Percentiles rank a stretch among this genome's conserved stretches.
Conservation (phyloP, 305 asterid species). For the Solanum hybrid region DNA sequence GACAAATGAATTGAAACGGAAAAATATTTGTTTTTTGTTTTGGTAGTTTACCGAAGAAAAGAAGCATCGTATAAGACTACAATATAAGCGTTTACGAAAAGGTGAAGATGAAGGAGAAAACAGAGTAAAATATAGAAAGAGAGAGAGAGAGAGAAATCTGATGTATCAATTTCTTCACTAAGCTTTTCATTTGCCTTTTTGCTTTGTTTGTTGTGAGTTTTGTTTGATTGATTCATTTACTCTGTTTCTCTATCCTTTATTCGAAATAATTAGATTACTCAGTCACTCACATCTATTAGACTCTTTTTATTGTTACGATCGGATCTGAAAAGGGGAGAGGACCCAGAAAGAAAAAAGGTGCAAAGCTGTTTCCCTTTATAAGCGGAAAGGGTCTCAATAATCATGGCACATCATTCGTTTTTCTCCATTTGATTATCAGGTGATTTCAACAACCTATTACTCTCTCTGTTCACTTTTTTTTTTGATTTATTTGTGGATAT, state of each 20-base stretch:
- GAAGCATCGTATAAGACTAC: neutral
- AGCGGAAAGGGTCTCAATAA: conserved; percentile 22
- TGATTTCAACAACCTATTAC: conserved; percentile 18
- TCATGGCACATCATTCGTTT: conserved; percentile 43
- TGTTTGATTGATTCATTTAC: neutral
- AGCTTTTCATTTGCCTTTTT: conserved; percentile 6
- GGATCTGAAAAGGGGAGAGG: conserved; percentile 45
- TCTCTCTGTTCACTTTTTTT: neutral
- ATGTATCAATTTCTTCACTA: neutral
- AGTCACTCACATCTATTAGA: conserved; percentile 10
- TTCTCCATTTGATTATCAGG: conserved; percentile 43
- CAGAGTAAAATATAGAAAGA: conserved; percentile 4
- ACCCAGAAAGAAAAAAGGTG: conserved; percentile 21
- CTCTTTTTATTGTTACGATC: conserved; percentile 46
- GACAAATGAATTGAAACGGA: neutral
- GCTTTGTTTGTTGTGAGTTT: conserved; percentile 7
- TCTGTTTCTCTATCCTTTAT: neutral
- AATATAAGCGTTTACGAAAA: conserved; percentile 7
- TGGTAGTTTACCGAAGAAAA: neutral
- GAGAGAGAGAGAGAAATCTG: neutral
- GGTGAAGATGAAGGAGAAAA: conserved; percentile 6
- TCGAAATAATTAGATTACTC: conserved; percentile 3
- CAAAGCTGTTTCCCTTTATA: conserved; percentile 31
- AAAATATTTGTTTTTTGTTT: neutral
- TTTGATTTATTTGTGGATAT: neutral